Evolutionary conservation across 108 stramenopile genomes (phyloP), one percentile per base, ranked within the genome.

Genomic region (Chaetoceros muelleri): DNA sequence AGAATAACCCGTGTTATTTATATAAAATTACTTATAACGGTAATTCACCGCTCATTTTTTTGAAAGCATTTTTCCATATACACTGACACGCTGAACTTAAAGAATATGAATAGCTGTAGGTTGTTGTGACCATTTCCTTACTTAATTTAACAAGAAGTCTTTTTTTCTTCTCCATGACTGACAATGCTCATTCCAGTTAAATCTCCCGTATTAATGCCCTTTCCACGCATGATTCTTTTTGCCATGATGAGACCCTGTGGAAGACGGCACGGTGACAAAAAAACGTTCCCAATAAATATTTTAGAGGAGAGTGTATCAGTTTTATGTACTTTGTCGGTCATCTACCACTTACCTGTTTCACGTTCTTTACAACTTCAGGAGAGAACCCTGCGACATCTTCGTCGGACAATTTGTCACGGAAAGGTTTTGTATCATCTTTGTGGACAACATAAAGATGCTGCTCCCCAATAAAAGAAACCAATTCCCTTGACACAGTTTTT

Each of bases 391-490:
- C 60, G 0, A 67, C 23, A 48, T 76, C 69, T 52, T 84, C 81
- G 5, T 82, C 81, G 1, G 52, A 29, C 22, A 51, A 55, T 44
- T 81, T 74, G 44, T 70, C 78, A 23, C 58, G 67, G 57, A 81
- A 90, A 1, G 82, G 73, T 28, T 55, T 47, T 3, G 82, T 58
- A 23, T 72, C 61, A 3, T 76, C 71, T 24, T 65, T 61, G 19
- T 66, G 49, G 0, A 85, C 81, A 10, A 85, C 62, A 24, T 79
- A 77, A 48, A 81, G 70, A 7, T 69, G 74, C 20, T 64, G 58
- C 47, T 85, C 82, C 17, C 89, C 89, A 28, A 87, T 64, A 24
- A 82, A 69, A n/a, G 83, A 72, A 54, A 90, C 78, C 59, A 90
- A 50, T 21, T 53, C 31, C 7, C 78, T 69, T 28, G 69, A 76